These are phyloP conservation scores for Chrysanthemum lavandulifolium DNA, from an alignment of 129 eudicot genomes.

Conservation along the genomic window DNA sequence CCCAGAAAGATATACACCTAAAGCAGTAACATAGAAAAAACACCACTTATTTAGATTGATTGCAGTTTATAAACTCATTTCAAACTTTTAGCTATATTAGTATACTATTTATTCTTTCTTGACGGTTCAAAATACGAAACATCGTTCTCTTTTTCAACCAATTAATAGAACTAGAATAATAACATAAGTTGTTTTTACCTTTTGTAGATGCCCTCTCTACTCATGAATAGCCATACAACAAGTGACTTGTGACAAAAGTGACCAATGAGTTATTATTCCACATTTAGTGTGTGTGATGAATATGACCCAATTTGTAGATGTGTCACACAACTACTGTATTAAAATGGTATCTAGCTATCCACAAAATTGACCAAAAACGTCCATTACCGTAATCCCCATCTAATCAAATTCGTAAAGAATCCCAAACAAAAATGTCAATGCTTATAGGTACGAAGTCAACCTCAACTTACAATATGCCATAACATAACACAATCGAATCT, in stretches of 20 bases:
- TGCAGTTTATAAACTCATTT: not conserved
- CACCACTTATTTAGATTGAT: not conserved
- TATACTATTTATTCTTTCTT: not conserved
- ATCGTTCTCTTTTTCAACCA: conserved; percentile 12
- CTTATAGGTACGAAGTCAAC: conserved; percentile 20
- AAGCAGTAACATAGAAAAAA: no score
- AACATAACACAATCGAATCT: not conserved
- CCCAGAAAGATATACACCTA: not conserved
- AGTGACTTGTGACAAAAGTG: conserved; percentile 32
- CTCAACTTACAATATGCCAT: conserved; percentile 2
- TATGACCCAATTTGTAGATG: conserved; percentile 16
- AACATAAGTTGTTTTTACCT: conserved; percentile 18
- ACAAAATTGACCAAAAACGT: not conserved
- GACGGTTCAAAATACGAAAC: not conserved
- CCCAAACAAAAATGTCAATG: conserved; percentile 13
- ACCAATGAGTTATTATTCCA: conserved; percentile 18
- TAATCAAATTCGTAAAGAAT: not conserved
- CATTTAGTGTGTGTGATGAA: conserved; percentile 18
- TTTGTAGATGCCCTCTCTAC: conserved; percentile 15
- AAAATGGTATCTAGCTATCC: conserved; percentile 7
- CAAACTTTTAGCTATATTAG: not conserved
- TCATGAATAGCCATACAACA: conserved; percentile 25
- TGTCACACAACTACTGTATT: conserved; percentile 15
- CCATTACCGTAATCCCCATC: conserved; percentile 24
- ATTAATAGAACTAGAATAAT: conserved; percentile 11